Evolutionary conservation across 768 basidiomycete genomes (phyloP), one percentile per base, ranked within the genome.

Genomic region (Amanita pseudoporphyria): DNA sequence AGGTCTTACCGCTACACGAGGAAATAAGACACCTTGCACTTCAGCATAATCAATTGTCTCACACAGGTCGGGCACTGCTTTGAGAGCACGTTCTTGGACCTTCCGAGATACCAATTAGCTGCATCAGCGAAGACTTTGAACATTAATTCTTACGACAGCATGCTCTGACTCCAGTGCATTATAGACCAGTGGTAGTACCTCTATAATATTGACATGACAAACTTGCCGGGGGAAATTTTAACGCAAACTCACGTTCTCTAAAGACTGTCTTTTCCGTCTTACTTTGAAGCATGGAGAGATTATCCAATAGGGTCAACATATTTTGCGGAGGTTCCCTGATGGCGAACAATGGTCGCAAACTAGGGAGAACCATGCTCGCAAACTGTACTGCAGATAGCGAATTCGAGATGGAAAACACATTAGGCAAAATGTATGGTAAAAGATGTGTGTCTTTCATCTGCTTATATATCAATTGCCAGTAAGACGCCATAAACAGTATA

Each of bases 141-240:
- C 24, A 40, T 35, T n/a, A 32, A 21, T 31, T 58, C 75, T 53
- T 58, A 89, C 87, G 47, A 83, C 67, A 1, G 86, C 78, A 67
- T 96, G 92, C 44, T 98, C 96, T n/a, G 89, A 88, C 54, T 97
- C 96, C 43, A 99, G 71, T 1, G 96, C 92, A 61, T 90, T 89
- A 62, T 99, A 99, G 14, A 99, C 87, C 33, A 99, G 73, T 0
- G 93, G 91, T 54, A 99, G 74, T n/a, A 99, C 89, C 71, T 92
- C 95, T 97, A 60, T 28, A 3, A 41, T n/a, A 45, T 14, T 19
- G 31, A 13, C 32, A 49, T 59, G 18, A 57, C 35, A 44, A 18
- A 53, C 35, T 16, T 9, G 21, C 16, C 45, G 30, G n/a, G 13
- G 37, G 32, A 2, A 31, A 32, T n/a, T 14, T 42, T 41, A 22